Conservation (phyloP, 768 basidiomycete species). For the Pleurotus citrinopileatus region DNA sequence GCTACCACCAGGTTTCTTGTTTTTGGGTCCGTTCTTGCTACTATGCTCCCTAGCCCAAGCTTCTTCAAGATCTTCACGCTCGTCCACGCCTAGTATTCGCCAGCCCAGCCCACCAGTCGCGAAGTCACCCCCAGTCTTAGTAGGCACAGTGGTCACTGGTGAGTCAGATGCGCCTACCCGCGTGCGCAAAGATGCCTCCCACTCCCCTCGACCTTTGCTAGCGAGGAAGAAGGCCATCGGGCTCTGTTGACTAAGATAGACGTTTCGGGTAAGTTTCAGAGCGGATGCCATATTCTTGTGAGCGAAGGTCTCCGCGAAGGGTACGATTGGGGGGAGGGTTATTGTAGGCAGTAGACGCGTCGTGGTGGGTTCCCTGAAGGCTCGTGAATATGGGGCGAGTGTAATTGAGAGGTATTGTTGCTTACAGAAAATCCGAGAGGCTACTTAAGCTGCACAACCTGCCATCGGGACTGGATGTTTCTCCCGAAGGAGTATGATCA, state of each 20-base stretch:
- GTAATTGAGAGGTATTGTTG: constrained; percentile 15
- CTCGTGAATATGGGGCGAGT: neutral
- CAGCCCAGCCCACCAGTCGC: constrained; percentile 50
- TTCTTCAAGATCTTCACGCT: constrained; percentile 26
- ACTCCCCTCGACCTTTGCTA: constrained; percentile 71
- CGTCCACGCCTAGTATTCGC: constrained; percentile 62
- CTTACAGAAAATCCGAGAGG: constrained; percentile 57
- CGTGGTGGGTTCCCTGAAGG: constrained; percentile 21
- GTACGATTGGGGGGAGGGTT: constrained; percentile 43
- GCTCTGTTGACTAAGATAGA: constrained; percentile 49
- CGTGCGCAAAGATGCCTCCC: constrained; percentile 68
- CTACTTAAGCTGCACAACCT: constrained; percentile 24
- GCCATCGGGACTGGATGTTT: constrained; percentile 6
- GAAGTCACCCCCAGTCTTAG: neutral
- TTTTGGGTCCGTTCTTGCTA: constrained; percentile 1
- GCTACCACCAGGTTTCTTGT: constrained; percentile 50
- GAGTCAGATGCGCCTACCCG: constrained; percentile 31
- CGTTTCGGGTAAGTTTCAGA: constrained; percentile 62
- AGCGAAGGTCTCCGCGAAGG: constrained; percentile 54
- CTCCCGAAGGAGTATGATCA: neutral
- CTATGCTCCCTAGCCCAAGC: constrained; percentile 7
- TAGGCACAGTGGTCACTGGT: neutral
- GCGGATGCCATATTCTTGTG: constrained; percentile 59
- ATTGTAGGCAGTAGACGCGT: constrained; percentile 38
- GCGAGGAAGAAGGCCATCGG: constrained; percentile 69